phyloP scores from a whole-genome alignment of 2,329 filamentous ascomycete genomes.

The Thielaviopsis musarum region DNA sequence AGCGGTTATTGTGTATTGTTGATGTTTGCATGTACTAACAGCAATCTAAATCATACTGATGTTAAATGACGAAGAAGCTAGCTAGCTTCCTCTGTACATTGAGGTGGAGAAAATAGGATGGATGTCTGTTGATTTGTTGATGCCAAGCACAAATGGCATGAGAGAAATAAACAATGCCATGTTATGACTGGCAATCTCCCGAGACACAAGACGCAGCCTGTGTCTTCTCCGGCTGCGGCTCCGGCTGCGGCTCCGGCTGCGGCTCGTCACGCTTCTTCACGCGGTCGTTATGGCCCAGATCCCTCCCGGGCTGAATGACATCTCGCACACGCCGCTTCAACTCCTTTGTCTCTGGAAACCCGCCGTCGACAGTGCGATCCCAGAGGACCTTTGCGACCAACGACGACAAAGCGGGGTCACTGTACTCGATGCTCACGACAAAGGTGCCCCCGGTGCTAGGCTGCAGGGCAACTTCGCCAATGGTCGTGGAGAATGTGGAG shows the following conservation, averaged over 20 bases:
- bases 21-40: no score
- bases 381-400: constrained; percentile 41
- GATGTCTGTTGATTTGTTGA: no score
- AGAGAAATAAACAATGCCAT: not conserved
- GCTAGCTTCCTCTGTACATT: no score
- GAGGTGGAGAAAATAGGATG: no score
- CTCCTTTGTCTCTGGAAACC: constrained; percentile 88
- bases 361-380: constrained; percentile 74
- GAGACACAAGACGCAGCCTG: constrained; percentile 1
- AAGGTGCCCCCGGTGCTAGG: constrained; percentile 78
- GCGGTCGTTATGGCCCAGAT: constrained; percentile 69
- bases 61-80: no score
- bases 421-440: constrained; percentile 44
- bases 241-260: constrained; percentile 4
- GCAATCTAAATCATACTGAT: no score
- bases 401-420: constrained; percentile 10
- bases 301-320: constrained; percentile 57
- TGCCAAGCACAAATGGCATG: no score
- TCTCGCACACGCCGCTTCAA: constrained; percentile 74
- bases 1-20: no score
- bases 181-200: not conserved
- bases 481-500: constrained; percentile 68
- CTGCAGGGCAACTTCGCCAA: constrained; percentile 78
- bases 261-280: constrained; percentile 18
- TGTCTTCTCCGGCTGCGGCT: not conserved